These are phyloP conservation scores for Rhodamnia argentea DNA, from an alignment of 345 rosid species.

Conservation along the genomic window DNA sequence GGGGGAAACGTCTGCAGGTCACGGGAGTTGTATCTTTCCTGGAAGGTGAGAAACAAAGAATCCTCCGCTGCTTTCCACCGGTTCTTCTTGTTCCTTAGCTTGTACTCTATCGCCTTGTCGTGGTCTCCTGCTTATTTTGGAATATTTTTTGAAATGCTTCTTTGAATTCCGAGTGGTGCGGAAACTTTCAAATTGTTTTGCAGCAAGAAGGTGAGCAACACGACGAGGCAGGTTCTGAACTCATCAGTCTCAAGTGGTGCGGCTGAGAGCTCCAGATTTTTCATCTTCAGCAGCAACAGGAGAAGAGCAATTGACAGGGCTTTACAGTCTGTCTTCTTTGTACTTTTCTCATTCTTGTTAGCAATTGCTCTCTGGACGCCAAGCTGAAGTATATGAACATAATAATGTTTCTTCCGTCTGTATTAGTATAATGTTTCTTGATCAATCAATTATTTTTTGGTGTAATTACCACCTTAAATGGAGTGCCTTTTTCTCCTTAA, in stretches of 20 bases:
- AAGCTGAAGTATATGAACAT: constrained; percentile 1
- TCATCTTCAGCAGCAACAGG: constrained; percentile 12
- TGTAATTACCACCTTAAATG: background rate
- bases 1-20: constrained; percentile 40
- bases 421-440: background rate
- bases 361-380: constrained; percentile 24
- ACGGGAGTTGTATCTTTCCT: constrained; percentile 83
- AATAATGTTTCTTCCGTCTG: background rate
- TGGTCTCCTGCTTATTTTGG: background rate
- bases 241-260: constrained; percentile 37
- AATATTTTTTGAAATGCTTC: background rate
- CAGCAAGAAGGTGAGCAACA: constrained; percentile 72
- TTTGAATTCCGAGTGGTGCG: background rate
- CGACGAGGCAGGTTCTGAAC: constrained; percentile 50
- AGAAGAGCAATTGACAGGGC: constrained; percentile 15
- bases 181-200: background rate
- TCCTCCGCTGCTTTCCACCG: background rate
- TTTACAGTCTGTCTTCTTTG: constrained; percentile 6
- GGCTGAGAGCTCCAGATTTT: constrained; percentile 18
- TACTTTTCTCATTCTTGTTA: constrained; percentile 29
- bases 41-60: constrained; percentile 64
- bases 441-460: background rate
- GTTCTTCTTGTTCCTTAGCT: background rate
- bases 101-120: background rate
- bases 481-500: background rate